Evolutionary conservation across 768 basidiomycete species (phyloP).

Genomic region (Kwoniella sp.): DNA sequence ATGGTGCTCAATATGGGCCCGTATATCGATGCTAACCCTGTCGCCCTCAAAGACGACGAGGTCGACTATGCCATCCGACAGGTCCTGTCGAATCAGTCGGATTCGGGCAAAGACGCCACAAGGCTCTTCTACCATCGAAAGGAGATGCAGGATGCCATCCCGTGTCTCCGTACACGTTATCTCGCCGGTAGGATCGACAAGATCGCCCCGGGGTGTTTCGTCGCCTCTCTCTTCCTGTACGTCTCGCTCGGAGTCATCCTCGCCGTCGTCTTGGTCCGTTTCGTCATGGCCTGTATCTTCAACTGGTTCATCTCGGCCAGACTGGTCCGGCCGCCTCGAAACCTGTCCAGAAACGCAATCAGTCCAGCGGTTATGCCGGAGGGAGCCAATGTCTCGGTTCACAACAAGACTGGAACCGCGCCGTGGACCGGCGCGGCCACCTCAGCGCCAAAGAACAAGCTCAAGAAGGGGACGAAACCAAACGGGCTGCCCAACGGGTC

Average conservation of each 20-base stretch:
- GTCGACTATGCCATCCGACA: constrained; percentile 81
- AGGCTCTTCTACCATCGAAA: constrained; percentile 72
- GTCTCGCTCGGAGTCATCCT: constrained; percentile 86
- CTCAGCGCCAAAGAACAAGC: neutral
- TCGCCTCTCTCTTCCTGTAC: constrained; percentile 83
- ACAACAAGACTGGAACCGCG: constrained; percentile 85
- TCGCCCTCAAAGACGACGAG: constrained; percentile 63
- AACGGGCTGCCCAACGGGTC: constrained; percentile 17
- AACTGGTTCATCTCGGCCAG: constrained; percentile 88
- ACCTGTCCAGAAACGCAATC: constrained; percentile 76
- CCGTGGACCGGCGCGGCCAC: constrained; percentile 67
- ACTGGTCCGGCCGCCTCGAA: constrained; percentile 71
- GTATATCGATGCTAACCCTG: constrained; percentile 72
- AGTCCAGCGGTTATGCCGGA: constrained; percentile 94
- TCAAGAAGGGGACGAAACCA: constrained; percentile 19
- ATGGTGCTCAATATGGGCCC: constrained; percentile 87
- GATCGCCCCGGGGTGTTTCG: constrained; percentile 90
- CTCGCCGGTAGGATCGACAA: constrained; percentile 94
- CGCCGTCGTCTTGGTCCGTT: constrained; percentile 81
- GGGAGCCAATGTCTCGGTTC: constrained; percentile 88
- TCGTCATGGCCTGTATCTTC: constrained; percentile 93
- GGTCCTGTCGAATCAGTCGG: constrained; percentile 56
- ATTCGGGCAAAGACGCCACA: constrained; percentile 79
- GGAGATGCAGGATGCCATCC: constrained; percentile 63
- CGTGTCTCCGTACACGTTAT: constrained; percentile 80